Conservation (phyloP, 768 basidiomycete genomes). For the Suillus plorans region DNA sequence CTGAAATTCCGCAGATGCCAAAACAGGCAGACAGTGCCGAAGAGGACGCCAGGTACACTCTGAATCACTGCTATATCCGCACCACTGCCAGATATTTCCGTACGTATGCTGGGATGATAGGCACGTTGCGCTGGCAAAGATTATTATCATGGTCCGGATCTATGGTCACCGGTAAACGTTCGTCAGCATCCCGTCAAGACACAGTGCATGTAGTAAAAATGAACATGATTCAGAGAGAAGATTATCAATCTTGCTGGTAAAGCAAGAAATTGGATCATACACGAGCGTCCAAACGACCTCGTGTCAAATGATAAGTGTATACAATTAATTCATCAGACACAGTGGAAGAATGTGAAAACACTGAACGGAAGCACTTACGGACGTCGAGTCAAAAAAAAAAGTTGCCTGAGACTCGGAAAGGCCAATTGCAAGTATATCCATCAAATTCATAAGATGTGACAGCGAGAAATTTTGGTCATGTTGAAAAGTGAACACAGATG, state of each 20-base stretch:
- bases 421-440: not conserved
- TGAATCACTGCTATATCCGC: not conserved
- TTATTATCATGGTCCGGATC: conserved; percentile 3
- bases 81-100: not conserved
- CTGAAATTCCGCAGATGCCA: not conserved
- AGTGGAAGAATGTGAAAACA: not conserved
- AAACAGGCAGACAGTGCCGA: not conserved
- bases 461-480: not conserved
- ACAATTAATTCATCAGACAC: not conserved
- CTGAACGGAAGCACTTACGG: not conserved
- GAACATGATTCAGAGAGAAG: conserved; percentile 33
- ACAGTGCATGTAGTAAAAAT: not conserved
- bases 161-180: not conserved
- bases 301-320: conserved; percentile 14
- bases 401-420: not conserved
- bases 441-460: not conserved
- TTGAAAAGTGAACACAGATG: not conserved
- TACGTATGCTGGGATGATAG: not conserved
- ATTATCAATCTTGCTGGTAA: conserved; percentile 19
- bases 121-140: not conserved
- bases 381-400: not conserved
- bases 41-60: not conserved
- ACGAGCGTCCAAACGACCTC: conserved; percentile 29
- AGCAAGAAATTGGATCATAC: conserved; percentile 23
- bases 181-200: conserved; percentile 14